Evolutionary conservation across 345 rosid genomes (phyloP).

Genomic region (Streptanthus diversifolius): DNA sequence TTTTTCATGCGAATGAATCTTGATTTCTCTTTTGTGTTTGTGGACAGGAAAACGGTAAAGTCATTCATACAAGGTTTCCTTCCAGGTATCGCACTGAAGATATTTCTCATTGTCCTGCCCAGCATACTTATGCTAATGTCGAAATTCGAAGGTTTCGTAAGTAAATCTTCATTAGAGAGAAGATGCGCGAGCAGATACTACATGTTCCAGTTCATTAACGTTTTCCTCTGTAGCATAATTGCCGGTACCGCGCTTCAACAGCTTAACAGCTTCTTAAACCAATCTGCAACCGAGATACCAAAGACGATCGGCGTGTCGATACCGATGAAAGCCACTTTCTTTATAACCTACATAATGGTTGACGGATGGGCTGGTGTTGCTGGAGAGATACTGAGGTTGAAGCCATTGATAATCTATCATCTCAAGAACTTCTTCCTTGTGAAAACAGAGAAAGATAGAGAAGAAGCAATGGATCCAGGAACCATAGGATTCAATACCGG

Average conservation of each 20-base stretch:
- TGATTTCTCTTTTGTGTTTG: not conserved
- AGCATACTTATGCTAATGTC: constrained; percentile 88
- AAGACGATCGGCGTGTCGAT: constrained; percentile 81
- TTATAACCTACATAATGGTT: constrained; percentile 91
- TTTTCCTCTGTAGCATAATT: constrained; percentile 92
- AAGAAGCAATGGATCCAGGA: constrained; percentile 98
- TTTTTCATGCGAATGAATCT: not conserved
- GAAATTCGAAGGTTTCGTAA: constrained; percentile 86
- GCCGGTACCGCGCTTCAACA: constrained; percentile 95
- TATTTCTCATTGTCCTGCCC: constrained; percentile 82
- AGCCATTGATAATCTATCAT: constrained; percentile 76
- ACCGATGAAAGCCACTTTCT: constrained; percentile 98
- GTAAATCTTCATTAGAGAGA: constrained; percentile 72
- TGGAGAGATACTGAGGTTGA: constrained; percentile 79
- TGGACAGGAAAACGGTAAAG: constrained; percentile 63
- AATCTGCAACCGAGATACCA: constrained; percentile 84
- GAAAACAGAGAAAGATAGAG: constrained; percentile 88
- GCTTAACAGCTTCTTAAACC: constrained; percentile 72
- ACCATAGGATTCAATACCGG: constrained; percentile 83
- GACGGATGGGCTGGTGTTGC: constrained; percentile 99
- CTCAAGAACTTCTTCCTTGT: constrained; percentile 75
- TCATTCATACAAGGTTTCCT: constrained; percentile 93
- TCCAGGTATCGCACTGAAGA: constrained; percentile 92
- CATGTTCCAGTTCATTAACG: constrained; percentile 82
- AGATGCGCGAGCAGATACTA: constrained; percentile 75